These are phyloP conservation scores for Kernera saxatilis DNA, from an alignment of 345 rosid genomes.

Conservation along the genomic window DNA sequence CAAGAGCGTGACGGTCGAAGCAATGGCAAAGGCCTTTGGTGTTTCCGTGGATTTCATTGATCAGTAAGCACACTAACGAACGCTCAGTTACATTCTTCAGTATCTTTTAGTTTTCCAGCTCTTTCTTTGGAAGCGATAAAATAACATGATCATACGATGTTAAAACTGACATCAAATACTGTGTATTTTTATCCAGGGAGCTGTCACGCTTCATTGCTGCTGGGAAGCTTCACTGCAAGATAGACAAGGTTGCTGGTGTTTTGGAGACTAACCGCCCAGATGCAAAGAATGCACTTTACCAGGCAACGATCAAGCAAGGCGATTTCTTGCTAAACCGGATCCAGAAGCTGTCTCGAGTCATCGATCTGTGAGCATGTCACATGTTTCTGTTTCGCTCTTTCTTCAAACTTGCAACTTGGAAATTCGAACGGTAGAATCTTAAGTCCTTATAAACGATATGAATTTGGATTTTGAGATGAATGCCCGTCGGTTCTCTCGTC, in stretches of 20 bases:
- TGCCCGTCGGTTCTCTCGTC: background rate
- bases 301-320: slow-evolving; percentile 97
- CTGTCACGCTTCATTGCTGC: slow-evolving; percentile 94
- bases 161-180: background rate
- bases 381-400: slow-evolving; percentile 6
- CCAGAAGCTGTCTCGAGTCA: slow-evolving; percentile 96
- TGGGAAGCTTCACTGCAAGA: slow-evolving; percentile 99
- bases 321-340: slow-evolving; percentile 93
- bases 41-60: slow-evolving; percentile 92
- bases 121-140: background rate
- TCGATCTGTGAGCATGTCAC: slow-evolving; percentile 61
- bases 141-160: background rate
- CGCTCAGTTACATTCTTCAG: background rate
- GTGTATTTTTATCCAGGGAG: slow-evolving; percentile 48
- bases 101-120: background rate
- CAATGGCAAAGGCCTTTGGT: slow-evolving; percentile 98
- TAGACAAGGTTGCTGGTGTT: slow-evolving; percentile 98
- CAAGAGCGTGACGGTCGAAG: slow-evolving; percentile 94
- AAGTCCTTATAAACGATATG: background rate
- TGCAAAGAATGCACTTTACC: slow-evolving; percentile 97
- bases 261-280: slow-evolving; percentile 97
- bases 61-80: slow-evolving; percentile 47
- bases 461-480: slow-evolving; percentile 3
- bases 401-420: slow-evolving; percentile 1
- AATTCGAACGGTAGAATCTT: background rate